phyloP scores from a whole-genome alignment of 1,284 basidiomycete genomes.

The Sanghuangporus sanghuang region DNA sequence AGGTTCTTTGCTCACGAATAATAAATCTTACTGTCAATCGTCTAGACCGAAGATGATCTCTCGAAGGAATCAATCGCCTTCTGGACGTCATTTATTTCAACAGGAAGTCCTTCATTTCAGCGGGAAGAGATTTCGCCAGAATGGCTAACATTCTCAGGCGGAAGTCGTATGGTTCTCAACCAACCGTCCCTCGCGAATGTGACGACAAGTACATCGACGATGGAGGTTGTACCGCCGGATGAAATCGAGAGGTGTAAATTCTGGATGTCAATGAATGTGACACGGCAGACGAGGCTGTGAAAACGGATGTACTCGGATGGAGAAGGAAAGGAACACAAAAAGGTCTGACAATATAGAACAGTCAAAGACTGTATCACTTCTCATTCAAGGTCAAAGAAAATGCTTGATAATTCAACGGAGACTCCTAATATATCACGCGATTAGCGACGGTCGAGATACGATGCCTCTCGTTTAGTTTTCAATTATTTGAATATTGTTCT shows the following conservation, averaged over 20 bases:
- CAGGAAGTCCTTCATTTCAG: slow-evolving; percentile 30
- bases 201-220: slow-evolving; percentile 20
- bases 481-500: neutral
- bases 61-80: slow-evolving; percentile 38
- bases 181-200: slow-evolving; percentile 14
- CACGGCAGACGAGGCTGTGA: slow-evolving; percentile 24
- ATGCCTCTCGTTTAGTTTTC: slow-evolving; percentile 16
- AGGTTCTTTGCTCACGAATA: neutral
- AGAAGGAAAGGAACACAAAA: neutral
- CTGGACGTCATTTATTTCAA: slow-evolving; percentile 40
- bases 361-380: neutral
- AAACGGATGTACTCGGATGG: neutral
- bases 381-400: no score
- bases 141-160: slow-evolving; percentile 26
- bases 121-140: slow-evolving; percentile 28
- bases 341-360: neutral
- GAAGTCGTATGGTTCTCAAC: slow-evolving; percentile 23
- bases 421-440: no score
- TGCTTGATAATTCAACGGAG: no score
- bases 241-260: slow-evolving; percentile 34
- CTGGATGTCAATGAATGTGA: slow-evolving; percentile 36
- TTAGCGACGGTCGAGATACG: neutral
- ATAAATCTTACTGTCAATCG: neutral
- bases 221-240: slow-evolving; percentile 29
- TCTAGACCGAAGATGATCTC: slow-evolving; percentile 35